These are phyloP conservation scores for Umbelopsis isabellina DNA, from an alignment of 192 early-diverging fungal species.

Conservation along the genomic window DNA sequence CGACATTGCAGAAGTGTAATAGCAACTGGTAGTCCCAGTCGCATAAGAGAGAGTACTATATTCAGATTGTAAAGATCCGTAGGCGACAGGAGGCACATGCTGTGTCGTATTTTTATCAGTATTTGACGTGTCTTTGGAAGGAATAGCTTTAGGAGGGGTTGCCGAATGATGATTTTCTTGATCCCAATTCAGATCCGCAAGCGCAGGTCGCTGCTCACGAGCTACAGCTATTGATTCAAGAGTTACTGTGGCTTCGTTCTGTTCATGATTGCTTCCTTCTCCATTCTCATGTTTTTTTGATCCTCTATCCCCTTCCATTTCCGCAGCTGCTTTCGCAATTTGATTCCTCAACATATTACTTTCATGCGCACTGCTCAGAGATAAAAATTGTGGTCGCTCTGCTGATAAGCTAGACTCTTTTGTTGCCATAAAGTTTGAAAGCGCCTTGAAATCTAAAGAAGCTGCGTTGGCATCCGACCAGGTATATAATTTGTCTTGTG, in stretches of 20 bases:
- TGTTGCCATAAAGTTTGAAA: background rate
- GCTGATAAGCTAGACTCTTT: background rate
- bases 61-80: slow-evolving; percentile 13
- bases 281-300: background rate
- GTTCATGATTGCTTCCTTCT: slow-evolving; percentile 14
- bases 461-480: background rate
- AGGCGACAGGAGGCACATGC: background rate
- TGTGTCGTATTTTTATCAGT: background rate
- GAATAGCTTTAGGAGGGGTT: background rate
- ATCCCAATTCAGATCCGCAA: slow-evolving; percentile 23
- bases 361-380: slow-evolving; percentile 3
- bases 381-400: slow-evolving; percentile 5
- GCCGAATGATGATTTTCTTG: background rate
- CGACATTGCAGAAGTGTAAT: slow-evolving; percentile 8
- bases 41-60: background rate
- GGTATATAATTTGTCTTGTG: background rate
- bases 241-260: slow-evolving; percentile 29
- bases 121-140: background rate
- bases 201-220: background rate
- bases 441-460: background rate
- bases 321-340: background rate
- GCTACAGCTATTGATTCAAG: slow-evolving; percentile 14
- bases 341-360: slow-evolving; percentile 10
- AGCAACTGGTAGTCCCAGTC: slow-evolving; percentile 2
- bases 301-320: background rate